A percentile compares a stretch with the other conserved stretches of the same genome.
These are phyloP conservation scores for Aureobasidium sp. DNA, from an alignment of 2,329 filamentous ascomycete genomes.

Conservation along the genomic window DNA sequence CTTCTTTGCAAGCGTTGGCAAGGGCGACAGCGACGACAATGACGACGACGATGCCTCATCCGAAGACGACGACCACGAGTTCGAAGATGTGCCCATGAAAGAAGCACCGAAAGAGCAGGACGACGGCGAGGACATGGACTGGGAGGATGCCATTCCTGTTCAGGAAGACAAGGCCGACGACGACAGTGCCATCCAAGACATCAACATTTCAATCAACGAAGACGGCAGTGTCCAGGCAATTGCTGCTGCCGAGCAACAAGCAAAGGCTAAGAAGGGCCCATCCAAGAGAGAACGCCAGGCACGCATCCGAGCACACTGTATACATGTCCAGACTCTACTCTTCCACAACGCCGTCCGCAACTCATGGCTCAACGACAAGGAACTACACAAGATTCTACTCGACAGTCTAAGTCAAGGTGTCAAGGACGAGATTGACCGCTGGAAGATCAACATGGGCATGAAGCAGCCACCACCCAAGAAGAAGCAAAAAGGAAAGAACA, in stretches of 20 bases:
- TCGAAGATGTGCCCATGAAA: conserved; percentile 39
- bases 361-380: conserved; percentile 70
- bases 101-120: conserved; percentile 35
- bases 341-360: conserved; percentile 88
- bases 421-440: conserved; percentile 66
- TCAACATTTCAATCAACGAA: conserved; percentile 31
- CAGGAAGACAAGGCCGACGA: conserved; percentile 19
- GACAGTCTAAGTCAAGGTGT: conserved; percentile 63
- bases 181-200: conserved; percentile 27
- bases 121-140: conserved; percentile 49
- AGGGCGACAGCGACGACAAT: conserved; percentile 31
- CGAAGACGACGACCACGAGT: conserved; percentile 39
- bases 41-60: conserved; percentile 36
- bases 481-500: conserved; percentile 38
- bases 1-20: conserved; percentile 32
- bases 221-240: conserved; percentile 27
- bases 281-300: conserved; percentile 78
- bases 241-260: conserved; percentile 25
- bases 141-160: conserved; percentile 49
- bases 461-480: conserved; percentile 30
- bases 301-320: conserved; percentile 70
- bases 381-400: conserved; percentile 68
- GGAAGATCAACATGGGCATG: conserved; percentile 62
- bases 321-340: conserved; percentile 81
- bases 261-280: conserved; percentile 64